Evolutionary conservation across 495 filamentous ascomycete genomes (phyloP), one percentile per base, ranked within the genome.

Genomic region (Staphylotrichum longicolle): DNA sequence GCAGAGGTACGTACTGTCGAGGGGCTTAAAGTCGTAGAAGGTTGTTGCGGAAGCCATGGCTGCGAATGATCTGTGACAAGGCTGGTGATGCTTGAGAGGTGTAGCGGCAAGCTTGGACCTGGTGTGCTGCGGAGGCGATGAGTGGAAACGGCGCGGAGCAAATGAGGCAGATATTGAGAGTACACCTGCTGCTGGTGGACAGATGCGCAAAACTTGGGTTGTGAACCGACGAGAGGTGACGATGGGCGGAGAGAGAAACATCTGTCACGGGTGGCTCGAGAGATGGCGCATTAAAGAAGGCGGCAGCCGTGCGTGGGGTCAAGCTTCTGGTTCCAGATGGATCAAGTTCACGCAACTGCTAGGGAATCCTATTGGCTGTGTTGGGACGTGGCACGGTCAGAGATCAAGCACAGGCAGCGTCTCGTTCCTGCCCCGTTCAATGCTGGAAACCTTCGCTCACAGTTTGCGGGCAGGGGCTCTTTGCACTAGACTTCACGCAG

Each of bases 11-110:
- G 48, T 83, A 91, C 88, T 91, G 67, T 91, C 86, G 50, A 86
- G 82, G 47, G 91, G 86, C 78, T 88, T 91, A 77, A 98, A 96
- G 66, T 96, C 91, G 78, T 89, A 96, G 77, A 98, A 91, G 58
- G 77, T 84, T 11, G 91, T 94, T 62, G 92, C 92, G 54, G 91
- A 91, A 46, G 93, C 77, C 93, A 96, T 98, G 66, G 74, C 86
- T 69, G 70, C 60, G 59, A 68, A 66, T n/a, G 40, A n/a, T 65
- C 66, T 58, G 48, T 50, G 32, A 20, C 50, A 45, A 2, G 32
- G 11, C 7, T 39, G 47, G 27, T 46, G 34, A 14, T 45, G 54
- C 9, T 55, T 54, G 14, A 8, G 20, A 10, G n/a, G 7, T 48
- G 41, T 10, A 5, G 1, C 5, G 9, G 8, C 5, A n/a, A 9